Base-by-base conservation (phyloP, 2,329 filamentous ascomycete species). In the Diaporthe destruens region DNA sequence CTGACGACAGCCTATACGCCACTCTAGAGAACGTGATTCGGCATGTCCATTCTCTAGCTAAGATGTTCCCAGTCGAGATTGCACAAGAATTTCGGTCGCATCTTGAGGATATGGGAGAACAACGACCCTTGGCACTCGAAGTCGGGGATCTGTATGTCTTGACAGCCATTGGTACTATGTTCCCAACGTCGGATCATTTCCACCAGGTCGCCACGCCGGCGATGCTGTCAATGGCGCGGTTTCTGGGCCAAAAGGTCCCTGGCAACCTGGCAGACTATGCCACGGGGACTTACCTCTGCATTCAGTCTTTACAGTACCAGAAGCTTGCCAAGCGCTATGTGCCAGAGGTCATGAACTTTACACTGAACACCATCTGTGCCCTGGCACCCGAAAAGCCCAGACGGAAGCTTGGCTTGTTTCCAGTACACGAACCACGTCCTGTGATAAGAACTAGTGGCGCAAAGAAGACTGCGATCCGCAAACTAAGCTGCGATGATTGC, bases 181-280 rank as follows among this genome's bases (percentile, higher is more conserved):
- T 97, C 79, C 95, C 96, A 6, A 98, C 96, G 0, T 98, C 95
- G 0, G 96, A 99, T 82, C 95, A 98, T 82, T 99, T 98, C 82
- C 96, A 99, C 78, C 93, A 96, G 77, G 94, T 98, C 47, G 93
- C 94, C 53, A 99, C 96, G 1, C 96, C 96, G 2, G 93, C 96
- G 0, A 93, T 94, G 82, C 89, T 98, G 6, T 89, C 92, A n/a
- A 94, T 98, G 82, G 89, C 89, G 16, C 90, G 94, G 70, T 98
- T 93, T 82, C 87, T 99, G 34, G 94, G 93, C 1, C 91, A 98
- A 77, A 94, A 91, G 71, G 87, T 92, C 0, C 91, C 94, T 0
- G 86, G 89, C 55, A 86, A 84, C 9, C 82, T 94, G 5, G 83
- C 87, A 9, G 93, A 96, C 76, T 89, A 94, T 74, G 88, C 90